phyloP scores from a whole-genome alignment of 257 asterid species.

The Perilla frutescens region DNA sequence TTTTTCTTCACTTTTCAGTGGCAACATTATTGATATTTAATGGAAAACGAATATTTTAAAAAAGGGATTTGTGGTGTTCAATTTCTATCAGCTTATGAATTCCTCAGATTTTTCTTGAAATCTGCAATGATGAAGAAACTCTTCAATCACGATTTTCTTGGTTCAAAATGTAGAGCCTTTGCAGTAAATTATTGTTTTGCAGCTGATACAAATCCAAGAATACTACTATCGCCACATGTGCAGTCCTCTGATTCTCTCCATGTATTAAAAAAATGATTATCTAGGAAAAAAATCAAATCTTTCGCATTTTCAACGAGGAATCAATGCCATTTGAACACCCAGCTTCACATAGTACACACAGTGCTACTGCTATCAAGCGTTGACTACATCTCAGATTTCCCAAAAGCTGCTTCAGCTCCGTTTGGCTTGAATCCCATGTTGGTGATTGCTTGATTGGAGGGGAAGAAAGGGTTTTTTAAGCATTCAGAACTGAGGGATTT shows the following conservation, averaged over 20 bases:
- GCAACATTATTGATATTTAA: not conserved
- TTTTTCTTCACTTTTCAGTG: too few relatives aligned
- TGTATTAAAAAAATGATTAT: slow-evolving; percentile 18
- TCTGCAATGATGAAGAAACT: not conserved
- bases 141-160: not conserved
- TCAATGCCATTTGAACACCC: slow-evolving; percentile 3
- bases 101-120: not conserved
- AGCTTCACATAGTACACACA: slow-evolving; percentile 6
- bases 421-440: not conserved
- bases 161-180: not conserved
- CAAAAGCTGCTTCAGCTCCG: not conserved
- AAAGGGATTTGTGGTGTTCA: not conserved
- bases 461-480: slow-evolving; percentile 1
- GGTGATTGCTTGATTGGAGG: slow-evolving; percentile 20
- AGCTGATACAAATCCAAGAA: slow-evolving; percentile 27
- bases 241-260: slow-evolving; percentile 20
- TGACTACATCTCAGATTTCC: slow-evolving; percentile 29
- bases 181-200: not conserved
- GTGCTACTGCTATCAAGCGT: slow-evolving; percentile 12
- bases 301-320: slow-evolving; percentile 23
- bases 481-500: slow-evolving; percentile 29
- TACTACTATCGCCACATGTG: slow-evolving; percentile 27
- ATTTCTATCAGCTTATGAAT: too few relatives aligned
- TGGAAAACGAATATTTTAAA: not conserved
- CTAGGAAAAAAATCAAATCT: not conserved